Evolutionary conservation across 2,329 filamentous ascomycete genomes (phyloP).

Genomic region (Colletotrichum kahawae): DNA sequence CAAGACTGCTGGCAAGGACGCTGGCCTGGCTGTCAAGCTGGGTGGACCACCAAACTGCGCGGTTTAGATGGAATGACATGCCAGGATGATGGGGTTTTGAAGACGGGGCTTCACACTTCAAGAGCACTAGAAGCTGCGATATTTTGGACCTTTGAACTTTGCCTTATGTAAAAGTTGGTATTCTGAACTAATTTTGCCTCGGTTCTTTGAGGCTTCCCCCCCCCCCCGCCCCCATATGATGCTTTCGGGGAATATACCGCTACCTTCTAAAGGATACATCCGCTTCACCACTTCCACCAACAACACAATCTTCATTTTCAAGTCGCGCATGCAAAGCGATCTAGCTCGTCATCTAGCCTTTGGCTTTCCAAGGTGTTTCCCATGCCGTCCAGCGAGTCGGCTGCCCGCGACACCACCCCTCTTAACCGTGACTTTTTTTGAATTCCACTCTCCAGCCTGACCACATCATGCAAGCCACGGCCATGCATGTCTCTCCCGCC

Average conservation of each 20-base stretch:
- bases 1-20: not conserved
- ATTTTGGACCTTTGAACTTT: not conserved
- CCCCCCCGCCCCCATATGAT: too few relatives aligned
- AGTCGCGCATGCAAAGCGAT: not conserved
- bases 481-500: constrained; percentile 13
- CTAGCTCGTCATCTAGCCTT: not conserved
- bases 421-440: not conserved
- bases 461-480: constrained; percentile 9
- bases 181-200: not conserved
- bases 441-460: not conserved
- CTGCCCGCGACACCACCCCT: not conserved
- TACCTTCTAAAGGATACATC: not conserved
- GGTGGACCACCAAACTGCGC: not conserved
- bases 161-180: not conserved
- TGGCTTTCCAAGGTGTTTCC: not conserved
- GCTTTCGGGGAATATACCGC: not conserved
- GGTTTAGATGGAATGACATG: not conserved
- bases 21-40: not conserved
- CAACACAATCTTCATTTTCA: not conserved
- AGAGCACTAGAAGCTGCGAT: not conserved
- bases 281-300: not conserved
- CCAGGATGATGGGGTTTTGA: not conserved
- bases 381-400: not conserved
- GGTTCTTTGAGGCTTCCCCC: not conserved
- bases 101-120: not conserved